Evolutionary conservation across 2,329 filamentous ascomycete species (phyloP), one percentile per base, ranked within the genome.

Genomic region (Fusarium heterosporum): DNA sequence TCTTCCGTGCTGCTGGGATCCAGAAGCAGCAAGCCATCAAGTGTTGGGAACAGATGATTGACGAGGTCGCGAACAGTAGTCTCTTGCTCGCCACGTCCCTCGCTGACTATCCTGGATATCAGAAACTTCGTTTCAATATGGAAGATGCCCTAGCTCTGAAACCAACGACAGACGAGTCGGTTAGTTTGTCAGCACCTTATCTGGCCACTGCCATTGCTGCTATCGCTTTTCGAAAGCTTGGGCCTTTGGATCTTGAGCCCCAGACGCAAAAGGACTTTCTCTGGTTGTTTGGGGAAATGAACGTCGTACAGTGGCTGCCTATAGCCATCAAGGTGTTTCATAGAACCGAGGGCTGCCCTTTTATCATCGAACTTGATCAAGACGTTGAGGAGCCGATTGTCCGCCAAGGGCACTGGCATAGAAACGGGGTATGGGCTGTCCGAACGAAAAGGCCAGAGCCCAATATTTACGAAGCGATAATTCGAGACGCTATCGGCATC

Each of bases 171-270:
- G 22, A 22, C 22, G 6, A 6, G 6, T 6, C 22, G 22, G 22
- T 22, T 22, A 22, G 22, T 22, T 22, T 22, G 22, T 6, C 22
- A 4, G 22, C 22, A 22, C 22, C 2, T 17, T 3, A 8, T 9
- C 16, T 56, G 7, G 14, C 8, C 0, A 9, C 6, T 1, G 0
- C 19, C 0, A 11, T 56, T 6, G 38, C 47, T 4, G 47, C 28
- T 3, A 0, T 55, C 0, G 3, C 12, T 0, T 57, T 38, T 0
- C 39, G 49, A 2, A 39, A 14, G 1, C 12, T 54, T 0, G 2
- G 1, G 0, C 25, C 12, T 1, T n/a, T n/a, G n/a, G n/a, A n/a
- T n/a, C n/a, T n/a, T n/a, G n/a, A n/a, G n/a, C n/a, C 0, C 0
- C 2, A 5, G 4, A 3, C 0, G 13, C 6, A 6, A 13, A 34